Percentiles rank a stretch among this genome's conserved stretches.
Conservation (phyloP, 495 filamentous ascomycete genomes). For the Cairneyella variabilis region DNA sequence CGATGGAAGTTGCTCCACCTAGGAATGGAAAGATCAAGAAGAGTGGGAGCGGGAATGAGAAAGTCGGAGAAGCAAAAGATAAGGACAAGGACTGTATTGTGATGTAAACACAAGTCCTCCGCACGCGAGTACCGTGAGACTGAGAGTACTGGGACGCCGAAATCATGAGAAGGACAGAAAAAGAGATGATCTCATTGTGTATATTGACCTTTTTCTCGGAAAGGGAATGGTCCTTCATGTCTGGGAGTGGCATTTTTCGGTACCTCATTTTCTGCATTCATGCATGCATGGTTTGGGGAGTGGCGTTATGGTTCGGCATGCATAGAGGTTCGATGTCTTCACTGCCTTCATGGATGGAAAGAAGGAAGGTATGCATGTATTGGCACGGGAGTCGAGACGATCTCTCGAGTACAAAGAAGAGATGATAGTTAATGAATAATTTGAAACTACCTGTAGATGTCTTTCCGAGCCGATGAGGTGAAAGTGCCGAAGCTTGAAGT, state of each 20-base stretch:
- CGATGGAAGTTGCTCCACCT: constrained; percentile 41
- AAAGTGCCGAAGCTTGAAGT: too few relatives aligned
- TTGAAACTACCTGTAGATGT: too few relatives aligned
- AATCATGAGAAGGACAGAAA: not conserved
- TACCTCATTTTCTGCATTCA: too few relatives aligned
- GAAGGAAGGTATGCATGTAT: too few relatives aligned
- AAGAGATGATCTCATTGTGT: not conserved
- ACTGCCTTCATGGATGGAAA: too few relatives aligned
- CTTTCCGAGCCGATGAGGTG: too few relatives aligned
- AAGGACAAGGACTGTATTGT: constrained; percentile 56
- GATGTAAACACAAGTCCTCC: constrained; percentile 54
- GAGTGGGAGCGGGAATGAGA: constrained; percentile 17
- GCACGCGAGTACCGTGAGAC: not conserved
- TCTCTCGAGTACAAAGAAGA: too few relatives aligned
- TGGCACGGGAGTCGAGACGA: too few relatives aligned
- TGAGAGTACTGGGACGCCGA: not conserved
- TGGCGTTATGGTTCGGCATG: not conserved
- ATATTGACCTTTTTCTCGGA: not conserved
- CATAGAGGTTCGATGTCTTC: too few relatives aligned
- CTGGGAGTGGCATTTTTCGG: not conserved
- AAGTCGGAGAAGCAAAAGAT: constrained; percentile 20
- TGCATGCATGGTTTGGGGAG: not conserved
- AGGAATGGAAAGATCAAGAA: constrained; percentile 51
- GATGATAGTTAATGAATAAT: too few relatives aligned
- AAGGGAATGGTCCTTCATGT: not conserved